These are phyloP conservation scores for Miamiensis avidus DNA, from an alignment of 169 alveolate species.

Conservation along the genomic window DNA sequence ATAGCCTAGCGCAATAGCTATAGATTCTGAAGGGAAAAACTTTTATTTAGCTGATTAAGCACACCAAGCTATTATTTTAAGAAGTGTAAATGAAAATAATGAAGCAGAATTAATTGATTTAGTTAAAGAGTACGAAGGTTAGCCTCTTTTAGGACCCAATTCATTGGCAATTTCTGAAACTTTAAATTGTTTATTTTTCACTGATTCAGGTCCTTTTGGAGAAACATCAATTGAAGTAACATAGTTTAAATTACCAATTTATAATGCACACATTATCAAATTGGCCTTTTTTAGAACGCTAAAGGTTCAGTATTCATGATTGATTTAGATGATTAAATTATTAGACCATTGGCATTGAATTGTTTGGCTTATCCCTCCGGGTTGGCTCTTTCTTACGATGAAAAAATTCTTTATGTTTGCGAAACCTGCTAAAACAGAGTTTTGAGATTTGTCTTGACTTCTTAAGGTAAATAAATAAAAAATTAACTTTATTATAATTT, in stretches of 20 bases:
- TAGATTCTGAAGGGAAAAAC: slow-evolving; percentile 30
- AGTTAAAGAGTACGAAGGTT: slow-evolving; percentile 80
- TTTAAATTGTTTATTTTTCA: slow-evolving; percentile 60
- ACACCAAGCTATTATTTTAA: slow-evolving; percentile 58
- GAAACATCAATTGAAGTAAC: slow-evolving; percentile 71
- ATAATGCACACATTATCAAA: background rate
- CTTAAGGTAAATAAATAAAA: slow-evolving; percentile 10
- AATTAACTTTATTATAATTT: background rate
- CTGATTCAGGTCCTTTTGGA: slow-evolving; percentile 83
- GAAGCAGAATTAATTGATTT: slow-evolving; percentile 52
- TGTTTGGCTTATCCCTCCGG: slow-evolving; percentile 76
- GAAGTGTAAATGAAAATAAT: slow-evolving; percentile 42
- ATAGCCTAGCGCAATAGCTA: slow-evolving; percentile 32
- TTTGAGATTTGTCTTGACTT: slow-evolving; percentile 62
- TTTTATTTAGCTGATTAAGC: slow-evolving; percentile 68
- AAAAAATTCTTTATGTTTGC: slow-evolving; percentile 65
- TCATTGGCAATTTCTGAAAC: slow-evolving; percentile 62
- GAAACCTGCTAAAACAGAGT: slow-evolving; percentile 80
- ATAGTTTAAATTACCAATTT: background rate
- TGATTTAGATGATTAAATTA: slow-evolving; percentile 72
- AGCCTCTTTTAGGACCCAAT: slow-evolving; percentile 81
- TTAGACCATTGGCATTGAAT: slow-evolving; percentile 65
- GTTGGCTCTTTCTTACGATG: slow-evolving; percentile 69
- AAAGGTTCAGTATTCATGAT: slow-evolving; percentile 71
- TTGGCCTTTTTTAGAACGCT: background rate